A percentile compares a stretch with the other conserved stretches of the same genome.
Evolutionary conservation across 805 yeast genomes (phyloP).

Genomic region (Zygotorulaspora chibaensis): DNA sequence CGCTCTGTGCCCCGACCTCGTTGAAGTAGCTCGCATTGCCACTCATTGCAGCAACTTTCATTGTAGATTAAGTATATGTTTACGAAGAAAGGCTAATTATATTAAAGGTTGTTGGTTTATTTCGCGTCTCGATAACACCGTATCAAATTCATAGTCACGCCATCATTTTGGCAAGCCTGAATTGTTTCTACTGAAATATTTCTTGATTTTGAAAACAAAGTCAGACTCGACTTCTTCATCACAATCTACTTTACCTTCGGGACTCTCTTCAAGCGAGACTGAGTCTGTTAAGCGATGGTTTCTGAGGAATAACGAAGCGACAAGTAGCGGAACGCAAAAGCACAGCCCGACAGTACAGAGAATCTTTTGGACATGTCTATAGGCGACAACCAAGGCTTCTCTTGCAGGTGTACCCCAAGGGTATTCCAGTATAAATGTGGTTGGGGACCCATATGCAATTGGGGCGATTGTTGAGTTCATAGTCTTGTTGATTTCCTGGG

Average conservation of each 20-base stretch:
- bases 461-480: slow-evolving; percentile 36
- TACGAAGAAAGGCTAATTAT: no score
- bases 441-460: slow-evolving; percentile 48
- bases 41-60: no score
- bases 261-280: slow-evolving; percentile 15
- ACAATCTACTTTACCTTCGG: slow-evolving; percentile 1
- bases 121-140: no score
- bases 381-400: slow-evolving; percentile 48
- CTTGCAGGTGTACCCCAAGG: slow-evolving; percentile 61
- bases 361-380: slow-evolving; percentile 51
- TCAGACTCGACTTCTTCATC: slow-evolving; percentile 4
- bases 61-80: no score
- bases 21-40: no score
- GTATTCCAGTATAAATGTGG: slow-evolving; percentile 42
- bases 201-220: slow-evolving; percentile 2
- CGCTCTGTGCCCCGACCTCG: no score
- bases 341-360: slow-evolving; percentile 52
- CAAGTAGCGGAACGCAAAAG: slow-evolving; percentile 50
- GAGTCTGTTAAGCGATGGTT: slow-evolving; percentile 42
- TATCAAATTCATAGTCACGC: no score
- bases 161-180: no score
- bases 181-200: neutral
- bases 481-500: slow-evolving; percentile 38
- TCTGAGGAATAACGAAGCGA: slow-evolving; percentile 46
- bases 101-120: no score